Base-by-base conservation (phyloP, 805 yeast species). In the Yamadazyma endophytica region DNA sequence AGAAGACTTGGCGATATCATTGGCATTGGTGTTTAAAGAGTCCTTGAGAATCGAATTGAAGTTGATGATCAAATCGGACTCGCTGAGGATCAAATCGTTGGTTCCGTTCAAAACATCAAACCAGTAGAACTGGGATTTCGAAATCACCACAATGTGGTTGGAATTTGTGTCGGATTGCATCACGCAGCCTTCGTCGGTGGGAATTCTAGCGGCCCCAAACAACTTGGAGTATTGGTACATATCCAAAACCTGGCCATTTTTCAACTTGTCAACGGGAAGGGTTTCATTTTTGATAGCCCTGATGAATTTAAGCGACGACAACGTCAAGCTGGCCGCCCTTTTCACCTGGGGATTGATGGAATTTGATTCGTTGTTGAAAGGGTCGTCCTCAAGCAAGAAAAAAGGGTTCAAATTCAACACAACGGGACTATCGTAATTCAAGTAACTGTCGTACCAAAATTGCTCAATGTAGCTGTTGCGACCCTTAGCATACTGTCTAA, bases 331-430 rank as follows among this genome's bases (percentile, higher is more conserved):
- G 3, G 94, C 84, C 3, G 96, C 94, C 37, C 97, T 64, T 49
- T 79, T 79, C 23, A 86, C 74, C 57, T 86, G 95, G 1, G 71
- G 69, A 25, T 60, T 54, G 12, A 54, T 48, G 19, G 60, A 47
- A 39, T 70, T 70, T 9, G 68, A 51, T 36, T 70, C 75, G 33
- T 74, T 67, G 21, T 80, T 75, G 47, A 92, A 85, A 1, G 96
- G 95, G 48, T 88, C 96, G 50, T 88, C 96, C 54, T 88, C 95
- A 39, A 88, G 70, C 46, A 87, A 73, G 55, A 88, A 87, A 51
- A 85, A 88, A 0, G 97, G 97, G 49, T 88, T 88, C 46, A 88
- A 72, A 56, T 88, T 88, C 40, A 88, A 68, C n/a, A 88, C 97
- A 23, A 88, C 95, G 0, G 92, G 88, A 8, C 85, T 79, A 55